Evolutionary conservation across 148 eudicot species (phyloP).

Genomic region (Camellia lanceoleosa): DNA sequence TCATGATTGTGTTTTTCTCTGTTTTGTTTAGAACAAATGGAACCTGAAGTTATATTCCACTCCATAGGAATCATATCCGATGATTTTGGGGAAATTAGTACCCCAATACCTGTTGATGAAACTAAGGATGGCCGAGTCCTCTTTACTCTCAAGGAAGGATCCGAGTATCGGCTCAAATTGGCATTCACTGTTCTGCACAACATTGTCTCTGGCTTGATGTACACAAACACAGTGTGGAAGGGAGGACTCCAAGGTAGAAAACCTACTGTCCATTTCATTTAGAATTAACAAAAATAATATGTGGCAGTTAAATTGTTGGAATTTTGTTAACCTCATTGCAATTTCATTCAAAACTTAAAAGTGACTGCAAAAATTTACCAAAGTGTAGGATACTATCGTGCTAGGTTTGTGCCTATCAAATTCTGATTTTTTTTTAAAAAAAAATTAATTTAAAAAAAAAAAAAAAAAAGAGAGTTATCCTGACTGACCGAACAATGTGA

Average conservation of each 20-base stretch:
- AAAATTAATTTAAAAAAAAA: too few species aligned
- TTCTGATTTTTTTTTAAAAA: too few species aligned
- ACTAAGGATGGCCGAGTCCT: constrained; percentile 29
- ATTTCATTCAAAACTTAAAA: neutral
- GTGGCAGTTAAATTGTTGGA: neutral
- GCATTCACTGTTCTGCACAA: constrained; percentile 58
- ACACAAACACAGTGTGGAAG: constrained; percentile 55
- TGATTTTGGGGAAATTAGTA: constrained; percentile 51
- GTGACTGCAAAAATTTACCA: neutral
- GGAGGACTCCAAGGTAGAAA: constrained; percentile 52
- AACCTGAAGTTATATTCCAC: constrained; percentile 61
- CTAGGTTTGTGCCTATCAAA: neutral
- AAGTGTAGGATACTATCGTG: neutral
- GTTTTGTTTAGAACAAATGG: constrained; percentile 45
- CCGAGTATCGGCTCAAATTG: constrained; percentile 51
- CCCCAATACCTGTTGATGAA: constrained; percentile 47
- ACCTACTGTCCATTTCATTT: neutral
- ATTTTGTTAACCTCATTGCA: neutral
- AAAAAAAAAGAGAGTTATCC: neutral
- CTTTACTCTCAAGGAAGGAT: constrained; percentile 59
- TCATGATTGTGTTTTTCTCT: neutral
- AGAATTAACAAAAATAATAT: neutral
- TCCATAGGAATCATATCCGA: constrained; percentile 55
- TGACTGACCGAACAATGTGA: neutral
- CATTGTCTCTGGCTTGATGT: constrained; percentile 57